Base-by-base conservation (phyloP, 805 yeast species). In the Schizosaccharomyces japonicus region DNA sequence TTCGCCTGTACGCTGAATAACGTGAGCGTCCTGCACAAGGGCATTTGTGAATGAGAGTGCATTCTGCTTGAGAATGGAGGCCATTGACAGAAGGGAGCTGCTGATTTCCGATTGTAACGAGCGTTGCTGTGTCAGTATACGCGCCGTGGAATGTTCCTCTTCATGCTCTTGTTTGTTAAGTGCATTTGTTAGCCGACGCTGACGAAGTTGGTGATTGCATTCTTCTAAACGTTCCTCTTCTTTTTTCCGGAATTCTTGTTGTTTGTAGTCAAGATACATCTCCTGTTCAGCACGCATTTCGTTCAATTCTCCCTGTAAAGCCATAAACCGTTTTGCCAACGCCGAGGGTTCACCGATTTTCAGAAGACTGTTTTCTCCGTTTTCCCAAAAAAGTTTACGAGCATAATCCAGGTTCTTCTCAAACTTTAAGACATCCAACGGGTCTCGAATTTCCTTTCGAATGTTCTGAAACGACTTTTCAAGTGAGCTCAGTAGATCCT, bases 351-450 rank as follows among this genome's bases (percentile, higher is more conserved):
- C 42, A 15, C 27, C 42, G 3, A 36, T 27, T 21, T 17, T 36
- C 13, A 19, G 27, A 17, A 36, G 23, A 19, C 23, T 25, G 42
- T 27, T 19, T 19, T 36, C 23, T 15, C 42, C 42, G 17, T 36
- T 27, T 36, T 36, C 28, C 42, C 42, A 36, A 6, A 36, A 21
- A 3, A 15, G 13, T 36, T 36, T 36, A 10, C 42, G 8, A 7
- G 42, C 42, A 36, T 36, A 36, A 36, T 36, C 42, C 10, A 36
- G 23, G 23, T 36, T 36, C 23, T 36, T 36, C n/a, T 36, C 42
- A 36, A 36, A 17, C 11, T 36, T 36, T 6, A 6, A 36, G 23
- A 36, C 27, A 19, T 36, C 42, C 23, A 36, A 21, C 23, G 42
- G 42, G 28, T 36, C 42, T 21, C 13, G 23, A 36, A 36, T 19